These are phyloP conservation scores for Wickerhamomyces pijperi DNA, from an alignment of 805 yeast species.

Conservation along the genomic window DNA sequence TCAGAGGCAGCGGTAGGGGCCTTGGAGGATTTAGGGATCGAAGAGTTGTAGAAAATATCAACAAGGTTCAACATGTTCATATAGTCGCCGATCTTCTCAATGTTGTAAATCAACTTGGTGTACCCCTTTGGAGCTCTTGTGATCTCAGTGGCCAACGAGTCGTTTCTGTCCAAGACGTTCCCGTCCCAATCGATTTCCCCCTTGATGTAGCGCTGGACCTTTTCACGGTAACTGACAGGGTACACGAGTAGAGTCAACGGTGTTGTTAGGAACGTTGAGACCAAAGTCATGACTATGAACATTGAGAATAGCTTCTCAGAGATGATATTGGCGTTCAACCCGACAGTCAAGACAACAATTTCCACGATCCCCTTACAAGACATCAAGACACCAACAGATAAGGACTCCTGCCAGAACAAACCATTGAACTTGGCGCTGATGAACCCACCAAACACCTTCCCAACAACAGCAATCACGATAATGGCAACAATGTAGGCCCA, in stretches of 20 bases:
- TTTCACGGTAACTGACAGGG: constrained; percentile 50
- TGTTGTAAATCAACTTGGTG: constrained; percentile 14
- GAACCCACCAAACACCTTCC: constrained; percentile 60
- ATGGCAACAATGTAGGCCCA: constrained; percentile 73
- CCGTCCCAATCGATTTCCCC: constrained; percentile 23
- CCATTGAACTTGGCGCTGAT: constrained; percentile 53
- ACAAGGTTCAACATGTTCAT: constrained; percentile 14
- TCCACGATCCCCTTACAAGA: constrained; percentile 86
- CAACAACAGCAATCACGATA: constrained; percentile 53
- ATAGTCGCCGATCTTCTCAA: constrained; percentile 15
- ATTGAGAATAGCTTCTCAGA: constrained; percentile 57
- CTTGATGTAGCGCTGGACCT: constrained; percentile 23
- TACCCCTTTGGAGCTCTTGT: constrained; percentile 7
- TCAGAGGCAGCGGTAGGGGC: background rate
- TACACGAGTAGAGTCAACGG: constrained; percentile 56
- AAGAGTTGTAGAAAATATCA: constrained; percentile 16
- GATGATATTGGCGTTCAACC: constrained; percentile 61
- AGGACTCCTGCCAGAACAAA: constrained; percentile 60
- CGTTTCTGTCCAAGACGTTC: constrained; percentile 10
- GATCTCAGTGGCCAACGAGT: constrained; percentile 5
- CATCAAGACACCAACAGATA: constrained; percentile 73
- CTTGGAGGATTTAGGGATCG: background rate
- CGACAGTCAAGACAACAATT: constrained; percentile 66
- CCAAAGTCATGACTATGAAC: constrained; percentile 76
- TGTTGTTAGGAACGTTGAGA: constrained; percentile 70